Conservation (phyloP, 2,329 filamentous ascomycete genomes). For the Trichophyton verrucosum region DNA sequence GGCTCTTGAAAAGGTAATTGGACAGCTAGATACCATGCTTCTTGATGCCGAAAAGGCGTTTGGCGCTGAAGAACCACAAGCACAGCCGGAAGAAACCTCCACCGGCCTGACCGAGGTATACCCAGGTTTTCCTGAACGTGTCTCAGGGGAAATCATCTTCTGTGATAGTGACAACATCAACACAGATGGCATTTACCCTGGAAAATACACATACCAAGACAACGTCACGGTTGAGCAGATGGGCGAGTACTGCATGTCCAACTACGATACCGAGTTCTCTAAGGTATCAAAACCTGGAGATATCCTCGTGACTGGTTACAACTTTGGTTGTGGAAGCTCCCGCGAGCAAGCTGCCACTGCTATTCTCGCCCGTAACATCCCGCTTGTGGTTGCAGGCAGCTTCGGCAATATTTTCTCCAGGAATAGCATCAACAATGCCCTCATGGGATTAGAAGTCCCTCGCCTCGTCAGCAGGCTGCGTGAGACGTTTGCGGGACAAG, state of each 20-base stretch:
- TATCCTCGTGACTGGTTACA: slow-evolving; percentile 74
- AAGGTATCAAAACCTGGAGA: slow-evolving; percentile 54
- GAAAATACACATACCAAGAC: slow-evolving; percentile 87
- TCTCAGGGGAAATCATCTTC: slow-evolving; percentile 79
- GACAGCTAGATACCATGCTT: slow-evolving; percentile 49
- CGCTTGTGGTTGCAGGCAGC: slow-evolving; percentile 65
- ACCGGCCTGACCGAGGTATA: slow-evolving; percentile 53
- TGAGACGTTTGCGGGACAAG: slow-evolving; percentile 27
- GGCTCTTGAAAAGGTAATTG: slow-evolving; percentile 58
- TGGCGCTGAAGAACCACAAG: slow-evolving; percentile 3
- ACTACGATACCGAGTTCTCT: slow-evolving; percentile 69
- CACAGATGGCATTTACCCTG: slow-evolving; percentile 86
- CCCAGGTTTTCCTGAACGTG: slow-evolving; percentile 72
- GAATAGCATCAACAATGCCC: slow-evolving; percentile 36
- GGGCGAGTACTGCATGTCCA: slow-evolving; percentile 85
- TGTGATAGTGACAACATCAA: slow-evolving; percentile 78
- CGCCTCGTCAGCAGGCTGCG: slow-evolving; percentile 24
- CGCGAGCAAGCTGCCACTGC: slow-evolving; percentile 83
- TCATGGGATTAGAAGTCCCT: slow-evolving; percentile 29
- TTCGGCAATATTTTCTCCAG: slow-evolving; percentile 75
- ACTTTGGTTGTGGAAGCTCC: slow-evolving; percentile 74
- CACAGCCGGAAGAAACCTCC: background rate
- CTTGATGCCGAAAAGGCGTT: slow-evolving; percentile 10
- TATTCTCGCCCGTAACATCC: slow-evolving; percentile 67
- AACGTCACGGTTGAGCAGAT: slow-evolving; percentile 63